Evolutionary conservation across 179 eudicot species (phyloP).

Genomic region (Corrigiola litoralis): DNA sequence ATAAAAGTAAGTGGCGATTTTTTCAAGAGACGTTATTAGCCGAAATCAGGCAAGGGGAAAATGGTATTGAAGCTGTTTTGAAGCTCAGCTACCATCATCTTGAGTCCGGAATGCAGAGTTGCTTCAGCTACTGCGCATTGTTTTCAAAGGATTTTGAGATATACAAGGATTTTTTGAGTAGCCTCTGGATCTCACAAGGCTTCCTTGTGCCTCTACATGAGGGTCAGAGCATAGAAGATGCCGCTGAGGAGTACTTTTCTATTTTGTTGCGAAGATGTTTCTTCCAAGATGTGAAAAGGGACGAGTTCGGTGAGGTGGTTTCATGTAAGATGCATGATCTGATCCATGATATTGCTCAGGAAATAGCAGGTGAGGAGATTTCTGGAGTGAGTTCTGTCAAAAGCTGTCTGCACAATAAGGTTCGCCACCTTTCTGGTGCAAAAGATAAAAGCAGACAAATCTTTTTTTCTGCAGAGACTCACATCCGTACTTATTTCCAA

Average conservation of each 20-base stretch:
- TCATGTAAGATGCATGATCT: constrained; percentile 16
- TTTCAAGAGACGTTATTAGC: not conserved
- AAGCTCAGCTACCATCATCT: constrained; percentile 28
- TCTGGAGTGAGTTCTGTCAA: not conserved
- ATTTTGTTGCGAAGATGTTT: constrained; percentile 15
- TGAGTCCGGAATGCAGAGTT: constrained; percentile 2
- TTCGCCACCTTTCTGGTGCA: too few species aligned
- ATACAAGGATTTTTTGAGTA: constrained; percentile 5
- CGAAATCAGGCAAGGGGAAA: not conserved
- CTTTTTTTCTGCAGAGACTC: not conserved
- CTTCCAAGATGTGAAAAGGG: constrained; percentile 11
- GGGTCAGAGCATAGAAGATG: constrained; percentile 5
- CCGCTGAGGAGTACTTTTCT: constrained; percentile 5
- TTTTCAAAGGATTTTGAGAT: constrained; percentile 14
- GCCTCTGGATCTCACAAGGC: constrained; percentile 24
- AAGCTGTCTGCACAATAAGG: not conserved
- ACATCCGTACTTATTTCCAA: not conserved
- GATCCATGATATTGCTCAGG: constrained; percentile 15
- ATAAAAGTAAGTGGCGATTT: constrained; percentile 7
- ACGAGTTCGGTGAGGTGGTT: constrained; percentile 4
- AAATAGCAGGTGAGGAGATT: constrained; percentile 3
- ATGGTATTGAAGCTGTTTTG: constrained; percentile 15
- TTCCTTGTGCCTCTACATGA: constrained; percentile 1
- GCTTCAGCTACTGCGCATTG: constrained; percentile 15
- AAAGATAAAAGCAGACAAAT: not conserved